These are phyloP conservation scores for Serendipita indica DNA, from an alignment of 768 basidiomycete species.

Conservation along the genomic window DNA sequence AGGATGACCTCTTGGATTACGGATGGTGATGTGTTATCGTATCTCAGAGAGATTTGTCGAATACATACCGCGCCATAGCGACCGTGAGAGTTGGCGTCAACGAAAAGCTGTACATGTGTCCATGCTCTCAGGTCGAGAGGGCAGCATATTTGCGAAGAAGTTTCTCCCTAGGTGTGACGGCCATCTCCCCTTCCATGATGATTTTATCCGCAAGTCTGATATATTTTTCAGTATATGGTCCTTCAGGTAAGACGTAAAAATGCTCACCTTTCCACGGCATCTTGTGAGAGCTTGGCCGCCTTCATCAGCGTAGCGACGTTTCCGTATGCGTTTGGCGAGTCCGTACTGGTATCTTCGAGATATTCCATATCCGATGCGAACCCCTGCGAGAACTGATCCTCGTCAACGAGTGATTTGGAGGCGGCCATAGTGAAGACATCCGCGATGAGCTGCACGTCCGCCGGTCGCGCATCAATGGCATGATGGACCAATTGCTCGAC, in stretches of 20 bases:
- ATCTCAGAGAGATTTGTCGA: background rate
- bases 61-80: background rate
- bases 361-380: conserved; percentile 54
- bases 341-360: conserved; percentile 79
- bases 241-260: background rate
- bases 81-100: background rate
- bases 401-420: conserved; percentile 43
- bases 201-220: conserved; percentile 3
- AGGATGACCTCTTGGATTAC: background rate
- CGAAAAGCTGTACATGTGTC: background rate
- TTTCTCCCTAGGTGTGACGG: conserved; percentile 6
- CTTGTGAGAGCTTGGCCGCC: conserved; percentile 39
- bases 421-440: conserved; percentile 53
- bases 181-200: conserved; percentile 2
- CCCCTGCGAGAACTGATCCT: conserved; percentile 57
- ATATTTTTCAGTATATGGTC: background rate
- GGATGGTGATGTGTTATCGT: background rate
- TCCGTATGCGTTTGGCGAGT: conserved; percentile 73
- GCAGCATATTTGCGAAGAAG: conserved; percentile 3
- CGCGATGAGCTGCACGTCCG: conserved; percentile 62
- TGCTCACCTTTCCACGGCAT: conserved; percentile 34
- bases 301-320: conserved; percentile 63
- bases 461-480: conserved; percentile 70
- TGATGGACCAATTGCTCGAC: conserved; percentile 60
- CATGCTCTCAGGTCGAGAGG: background rate